A percentile compares a stretch with the other conserved stretches of the same genome.
These are phyloP conservation scores for Wickerhamiella nectarea DNA, from an alignment of 805 yeast genomes.

Conservation along the genomic window DNA sequence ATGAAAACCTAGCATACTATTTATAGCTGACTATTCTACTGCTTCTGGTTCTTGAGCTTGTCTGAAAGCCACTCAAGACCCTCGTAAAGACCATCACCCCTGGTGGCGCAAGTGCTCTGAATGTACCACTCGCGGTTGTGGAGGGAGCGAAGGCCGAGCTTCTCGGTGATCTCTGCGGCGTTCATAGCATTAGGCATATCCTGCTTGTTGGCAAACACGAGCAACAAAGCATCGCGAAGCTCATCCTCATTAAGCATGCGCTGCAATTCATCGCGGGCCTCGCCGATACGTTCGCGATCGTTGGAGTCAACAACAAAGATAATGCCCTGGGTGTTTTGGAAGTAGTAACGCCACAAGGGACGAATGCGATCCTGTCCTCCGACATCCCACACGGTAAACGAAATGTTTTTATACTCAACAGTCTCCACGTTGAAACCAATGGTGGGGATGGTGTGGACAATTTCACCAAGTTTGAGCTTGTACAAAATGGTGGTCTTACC, in stretches of 20 bases:
- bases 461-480: slow-evolving; percentile 90
- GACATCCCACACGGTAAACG: slow-evolving; percentile 97
- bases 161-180: slow-evolving; percentile 96
- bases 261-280: slow-evolving; percentile 96
- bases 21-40: slow-evolving; percentile 1
- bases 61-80: slow-evolving; percentile 95
- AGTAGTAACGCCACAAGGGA: slow-evolving; percentile 98
- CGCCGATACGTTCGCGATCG: slow-evolving; percentile 95
- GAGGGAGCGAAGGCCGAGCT: slow-evolving; percentile 89
- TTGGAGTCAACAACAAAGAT: slow-evolving; percentile 95
- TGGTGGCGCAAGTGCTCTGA: slow-evolving; percentile 97
- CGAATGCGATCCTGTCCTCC: slow-evolving; percentile 99
- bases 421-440: slow-evolving; percentile 97
- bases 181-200: slow-evolving; percentile 98
- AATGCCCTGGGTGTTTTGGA: slow-evolving; percentile 97
- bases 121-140: slow-evolving; percentile 99
- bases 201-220: slow-evolving; percentile 96
- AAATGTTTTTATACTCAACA: slow-evolving; percentile 91
- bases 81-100: slow-evolving; percentile 97
- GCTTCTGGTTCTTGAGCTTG: slow-evolving; percentile 54
- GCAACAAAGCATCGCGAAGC: slow-evolving; percentile 87
- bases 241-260: slow-evolving; percentile 98
- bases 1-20: no score
- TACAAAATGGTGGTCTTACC: slow-evolving; percentile 96
- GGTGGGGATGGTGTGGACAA: slow-evolving; percentile 91